Evolutionary conservation across 2,329 filamentous ascomycete genomes (phyloP).

Genomic region (Aciculosporium take): DNA sequence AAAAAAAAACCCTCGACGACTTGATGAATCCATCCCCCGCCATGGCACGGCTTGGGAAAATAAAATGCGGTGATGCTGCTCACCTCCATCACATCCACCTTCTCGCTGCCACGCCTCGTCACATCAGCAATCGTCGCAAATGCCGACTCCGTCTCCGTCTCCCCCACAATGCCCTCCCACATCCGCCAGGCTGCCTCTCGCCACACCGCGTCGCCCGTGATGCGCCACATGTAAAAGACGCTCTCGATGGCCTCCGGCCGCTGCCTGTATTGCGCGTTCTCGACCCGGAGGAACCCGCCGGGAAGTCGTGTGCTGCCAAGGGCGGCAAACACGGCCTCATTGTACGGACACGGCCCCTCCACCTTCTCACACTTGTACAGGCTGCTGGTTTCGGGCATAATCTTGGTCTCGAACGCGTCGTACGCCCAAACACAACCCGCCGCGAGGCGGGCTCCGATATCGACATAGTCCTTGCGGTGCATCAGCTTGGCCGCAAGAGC

Average conservation of each 20-base stretch:
- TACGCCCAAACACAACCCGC: constrained; percentile 43
- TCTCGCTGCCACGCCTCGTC: constrained; percentile 14
- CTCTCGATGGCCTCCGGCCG: constrained; percentile 39
- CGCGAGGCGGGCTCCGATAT: constrained; percentile 32
- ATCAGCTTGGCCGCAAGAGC: constrained; percentile 52
- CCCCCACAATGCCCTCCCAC: constrained; percentile 28
- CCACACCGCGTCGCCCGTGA: constrained; percentile 30
- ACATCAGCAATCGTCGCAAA: constrained; percentile 28
- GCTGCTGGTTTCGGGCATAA: constrained; percentile 38
- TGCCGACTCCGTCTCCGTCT: constrained; percentile 29
- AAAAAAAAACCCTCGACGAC: no score
- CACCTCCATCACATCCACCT: constrained; percentile 49
- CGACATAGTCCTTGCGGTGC: constrained; percentile 29
- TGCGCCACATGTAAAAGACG: constrained; percentile 36
- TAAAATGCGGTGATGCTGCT: no score
- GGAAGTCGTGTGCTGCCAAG: constrained; percentile 16
- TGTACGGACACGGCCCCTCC: constrained; percentile 22
- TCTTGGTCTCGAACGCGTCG: constrained; percentile 30
- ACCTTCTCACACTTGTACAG: constrained; percentile 22
- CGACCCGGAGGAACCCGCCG: constrained; percentile 43
- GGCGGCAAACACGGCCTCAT: constrained; percentile 12
- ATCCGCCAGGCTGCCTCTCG: constrained; percentile 33
- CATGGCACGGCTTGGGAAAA: neutral
- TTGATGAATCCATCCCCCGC: neutral
- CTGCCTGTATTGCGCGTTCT: constrained; percentile 28